Evolutionary conservation across 2,329 filamentous ascomycete genomes (phyloP).

Genomic region (Annulohypoxylon truncatum): DNA sequence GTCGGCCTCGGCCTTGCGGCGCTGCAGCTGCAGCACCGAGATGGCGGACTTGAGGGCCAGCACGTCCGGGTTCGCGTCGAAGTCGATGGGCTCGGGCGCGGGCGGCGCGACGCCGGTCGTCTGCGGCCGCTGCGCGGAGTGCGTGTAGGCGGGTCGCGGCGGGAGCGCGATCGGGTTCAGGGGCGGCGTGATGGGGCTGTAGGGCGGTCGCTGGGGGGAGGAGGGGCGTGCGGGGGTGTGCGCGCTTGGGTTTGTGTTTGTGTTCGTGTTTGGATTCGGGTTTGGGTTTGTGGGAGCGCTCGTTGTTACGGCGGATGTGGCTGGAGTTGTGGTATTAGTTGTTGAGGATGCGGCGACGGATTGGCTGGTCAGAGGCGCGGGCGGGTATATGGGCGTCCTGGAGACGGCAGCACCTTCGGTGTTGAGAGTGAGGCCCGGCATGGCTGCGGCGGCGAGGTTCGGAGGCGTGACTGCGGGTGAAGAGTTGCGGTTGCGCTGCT

Average conservation of each 20-base stretch:
- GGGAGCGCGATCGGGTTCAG: slow-evolving; percentile 53
- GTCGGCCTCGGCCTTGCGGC: slow-evolving; percentile 79
- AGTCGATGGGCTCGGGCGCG: slow-evolving; percentile 65
- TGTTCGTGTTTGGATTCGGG: not conserved
- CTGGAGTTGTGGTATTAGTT: not conserved
- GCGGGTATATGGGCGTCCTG: slow-evolving; percentile 16
- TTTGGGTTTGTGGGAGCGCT: not conserved
- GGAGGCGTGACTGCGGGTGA: slow-evolving; percentile 1
- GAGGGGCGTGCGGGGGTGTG: slow-evolving; percentile 6
- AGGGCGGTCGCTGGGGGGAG: slow-evolving; percentile 62
- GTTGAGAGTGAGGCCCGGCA: slow-evolving; percentile 49
- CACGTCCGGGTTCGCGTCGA: slow-evolving; percentile 81
- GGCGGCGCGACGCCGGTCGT: slow-evolving; percentile 52
- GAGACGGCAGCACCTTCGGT: slow-evolving; percentile 36
- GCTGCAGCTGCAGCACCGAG: slow-evolving; percentile 87
- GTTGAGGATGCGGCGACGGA: not conserved
- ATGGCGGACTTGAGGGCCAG: slow-evolving; percentile 88
- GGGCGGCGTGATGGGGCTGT: slow-evolving; percentile 68
- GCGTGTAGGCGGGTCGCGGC: slow-evolving; percentile 44
- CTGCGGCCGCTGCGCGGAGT: slow-evolving; percentile 41
- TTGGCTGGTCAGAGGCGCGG: not conserved
- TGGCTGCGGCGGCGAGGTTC: slow-evolving; percentile 34
- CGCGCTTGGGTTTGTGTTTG: not conserved
- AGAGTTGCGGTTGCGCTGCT: slow-evolving; percentile 15
- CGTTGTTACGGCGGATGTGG: not conserved